A percentile compares a stretch with the other conserved stretches of the same genome.
phyloP scores from a whole-genome alignment of 2,329 filamentous ascomycete species.

The Plenodomus tracheiphilus region DNA sequence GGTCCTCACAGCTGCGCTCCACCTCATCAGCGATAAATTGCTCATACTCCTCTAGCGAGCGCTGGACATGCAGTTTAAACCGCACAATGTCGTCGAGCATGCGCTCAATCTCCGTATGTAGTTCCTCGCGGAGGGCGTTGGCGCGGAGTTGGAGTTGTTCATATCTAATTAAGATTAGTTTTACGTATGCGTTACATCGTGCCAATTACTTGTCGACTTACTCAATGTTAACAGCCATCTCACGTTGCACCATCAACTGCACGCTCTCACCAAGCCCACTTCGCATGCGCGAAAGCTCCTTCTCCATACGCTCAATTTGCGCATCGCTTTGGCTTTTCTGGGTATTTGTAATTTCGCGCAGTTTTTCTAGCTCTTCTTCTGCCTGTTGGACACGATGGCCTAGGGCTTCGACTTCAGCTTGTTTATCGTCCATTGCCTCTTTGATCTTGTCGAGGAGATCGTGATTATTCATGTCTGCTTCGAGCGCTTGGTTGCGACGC shows the following conservation, averaged over 20 bases:
- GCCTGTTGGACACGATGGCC: constrained; percentile 86
- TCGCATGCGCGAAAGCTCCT: constrained; percentile 93
- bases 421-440: constrained; percentile 95
- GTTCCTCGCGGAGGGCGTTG: constrained; percentile 84
- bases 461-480: constrained; percentile 91
- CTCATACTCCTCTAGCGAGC: constrained; percentile 90
- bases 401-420: constrained; percentile 86
- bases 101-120: constrained; percentile 95
- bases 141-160: constrained; percentile 88
- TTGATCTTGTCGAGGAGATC: constrained; percentile 93
- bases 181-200: constrained; percentile 7
- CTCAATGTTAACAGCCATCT: constrained; percentile 97
- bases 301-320: constrained; percentile 98
- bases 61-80: constrained; percentile 97
- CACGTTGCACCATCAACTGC: constrained; percentile 88
- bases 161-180: constrained; percentile 61
- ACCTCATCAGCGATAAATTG: constrained; percentile 90
- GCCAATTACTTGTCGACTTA: constrained; percentile 51
- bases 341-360: constrained; percentile 81
- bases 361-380: constrained; percentile 91
- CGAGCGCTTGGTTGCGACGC: constrained; percentile 76
- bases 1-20: constrained; percentile 63
- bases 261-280: constrained; percentile 81
- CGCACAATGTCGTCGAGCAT: constrained; percentile 98
- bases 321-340: constrained; percentile 88